Evolutionary conservation across 345 rosid genomes (phyloP).

Genomic region (Eucalyptus fibrosa): DNA sequence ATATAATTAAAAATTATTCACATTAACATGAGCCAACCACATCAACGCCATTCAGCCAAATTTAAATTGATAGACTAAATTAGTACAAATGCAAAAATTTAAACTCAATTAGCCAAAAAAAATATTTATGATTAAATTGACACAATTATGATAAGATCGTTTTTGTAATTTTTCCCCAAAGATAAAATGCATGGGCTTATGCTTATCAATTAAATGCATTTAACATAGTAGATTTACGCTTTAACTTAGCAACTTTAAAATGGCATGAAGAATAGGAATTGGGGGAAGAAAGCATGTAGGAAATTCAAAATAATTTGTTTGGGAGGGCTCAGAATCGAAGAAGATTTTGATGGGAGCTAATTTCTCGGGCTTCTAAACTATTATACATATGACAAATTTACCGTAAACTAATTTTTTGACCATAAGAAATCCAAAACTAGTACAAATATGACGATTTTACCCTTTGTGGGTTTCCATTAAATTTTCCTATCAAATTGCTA

Average conservation of each 20-base stretch:
- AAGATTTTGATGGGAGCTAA: neutral
- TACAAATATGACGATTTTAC: too few species aligned
- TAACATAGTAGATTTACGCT: neutral
- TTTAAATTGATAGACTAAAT: accelerated
- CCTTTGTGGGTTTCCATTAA: too few species aligned
- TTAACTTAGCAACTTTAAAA: neutral
- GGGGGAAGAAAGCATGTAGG: neutral
- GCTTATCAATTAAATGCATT: neutral
- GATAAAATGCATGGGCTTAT: neutral
- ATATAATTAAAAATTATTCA: too few species aligned
- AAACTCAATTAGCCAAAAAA: too few species aligned
- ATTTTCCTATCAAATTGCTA: too few species aligned
- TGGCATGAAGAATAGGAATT: neutral
- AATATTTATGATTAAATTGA: too few species aligned
- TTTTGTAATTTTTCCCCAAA: too few species aligned
- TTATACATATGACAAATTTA: too few species aligned
- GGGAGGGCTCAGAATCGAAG: neutral
- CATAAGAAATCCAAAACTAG: accelerated
- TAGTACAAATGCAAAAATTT: accelerated
- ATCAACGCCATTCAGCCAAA: accelerated
- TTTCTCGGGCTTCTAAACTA: neutral
- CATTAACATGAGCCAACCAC: accelerated
- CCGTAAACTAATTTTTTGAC: too few species aligned
- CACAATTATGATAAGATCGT: too few species aligned
- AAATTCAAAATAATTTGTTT: neutral